Base-by-base conservation (phyloP, 805 yeast genomes). In the Cyberlindnera japonica region DNA sequence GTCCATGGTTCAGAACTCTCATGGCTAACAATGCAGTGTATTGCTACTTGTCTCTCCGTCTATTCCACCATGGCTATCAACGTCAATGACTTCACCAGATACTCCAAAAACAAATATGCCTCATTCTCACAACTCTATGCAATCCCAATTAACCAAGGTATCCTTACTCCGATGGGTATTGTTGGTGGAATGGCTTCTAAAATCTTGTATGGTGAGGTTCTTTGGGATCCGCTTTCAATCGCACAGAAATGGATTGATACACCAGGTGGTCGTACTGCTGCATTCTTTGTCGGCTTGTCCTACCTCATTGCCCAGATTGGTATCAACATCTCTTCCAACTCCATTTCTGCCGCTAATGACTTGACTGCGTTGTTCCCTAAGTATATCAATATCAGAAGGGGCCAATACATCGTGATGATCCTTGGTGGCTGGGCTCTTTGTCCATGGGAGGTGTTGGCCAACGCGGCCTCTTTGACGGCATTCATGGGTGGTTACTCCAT, bases 271-370 rank as follows among this genome's bases (percentile, higher is more conserved):
- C 68, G 95, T 43, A 86, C 81, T 11, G 95, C 91, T 48, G 91
- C 80, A 5, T 85, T 84, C 58, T 68, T 86, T 40, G 77, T 84
- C 51, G 69, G 85, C 3, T 64, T 75, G 32, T 81, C 81, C 0
- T 82, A 85, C 59, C 79, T 83, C 12, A 64, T 82, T 49, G 86
- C 88, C 30, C 90, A 83, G 63, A 63, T 83, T 41, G 90, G 88
- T 56, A 80, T 86, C 17, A 84, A 84, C 58, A 75, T 83, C 48
- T 74, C 86, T 16, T 81, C 83, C 19, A 80, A 80, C 61, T 77
- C 83, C 20, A 66, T 80, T 38, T 75, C 81, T 30, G 81, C 83
- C 8, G 85, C 84, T 51, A 79, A 82, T 3, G 87, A 80, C 58
- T 72, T 77, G 68, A 74, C 84, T 5, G 81, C 84, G 0, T 54